phyloP scores from a whole-genome alignment of 1,284 basidiomycete genomes.

The Tylopilus sp. region DNA sequence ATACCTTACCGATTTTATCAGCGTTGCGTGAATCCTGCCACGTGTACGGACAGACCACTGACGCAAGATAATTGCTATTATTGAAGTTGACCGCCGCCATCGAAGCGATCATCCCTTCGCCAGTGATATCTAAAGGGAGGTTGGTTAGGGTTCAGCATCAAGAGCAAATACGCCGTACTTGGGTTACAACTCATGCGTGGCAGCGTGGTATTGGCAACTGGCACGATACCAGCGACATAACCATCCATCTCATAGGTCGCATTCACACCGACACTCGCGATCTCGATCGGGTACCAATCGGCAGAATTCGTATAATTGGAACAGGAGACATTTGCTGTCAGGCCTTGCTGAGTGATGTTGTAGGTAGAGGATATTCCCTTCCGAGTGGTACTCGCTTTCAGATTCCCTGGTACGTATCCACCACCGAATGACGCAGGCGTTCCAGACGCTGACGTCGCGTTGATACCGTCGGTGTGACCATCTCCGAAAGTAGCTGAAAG shows the following conservation, averaged over 20 bases:
- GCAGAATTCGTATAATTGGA: constrained; percentile 12
- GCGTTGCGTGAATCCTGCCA: constrained; percentile 1
- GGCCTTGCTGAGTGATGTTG: constrained; percentile 14
- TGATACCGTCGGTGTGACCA: not conserved
- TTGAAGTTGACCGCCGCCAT: constrained; percentile 11
- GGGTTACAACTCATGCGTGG: constrained; percentile 14
- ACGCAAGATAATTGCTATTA: constrained; percentile 12
- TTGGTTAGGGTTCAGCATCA: not conserved
- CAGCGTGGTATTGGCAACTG: constrained; percentile 7
- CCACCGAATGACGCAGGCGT: constrained; percentile 11
- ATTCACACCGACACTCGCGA: constrained; percentile 4
- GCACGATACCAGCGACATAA: constrained; percentile 7
- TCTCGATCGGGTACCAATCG: constrained; percentile 12
- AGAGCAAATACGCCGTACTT: constrained; percentile 1
- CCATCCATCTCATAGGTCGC: constrained; percentile 10
- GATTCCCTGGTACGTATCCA: constrained; percentile 4
- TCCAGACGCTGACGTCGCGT: not conserved
- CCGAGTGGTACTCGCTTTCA: not conserved
- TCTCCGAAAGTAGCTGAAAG: constrained; percentile 3
- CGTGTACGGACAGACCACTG: constrained; percentile 8
- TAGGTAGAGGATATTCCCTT: constrained; percentile 7
- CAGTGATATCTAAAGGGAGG: not conserved
- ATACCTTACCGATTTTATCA: constrained; percentile 2
- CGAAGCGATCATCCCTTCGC: constrained; percentile 4
- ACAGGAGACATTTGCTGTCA: constrained; percentile 15